These are phyloP conservation scores for Sporobolomyces phaffii DNA, from an alignment of 768 basidiomycete species.

Conservation along the genomic window DNA sequence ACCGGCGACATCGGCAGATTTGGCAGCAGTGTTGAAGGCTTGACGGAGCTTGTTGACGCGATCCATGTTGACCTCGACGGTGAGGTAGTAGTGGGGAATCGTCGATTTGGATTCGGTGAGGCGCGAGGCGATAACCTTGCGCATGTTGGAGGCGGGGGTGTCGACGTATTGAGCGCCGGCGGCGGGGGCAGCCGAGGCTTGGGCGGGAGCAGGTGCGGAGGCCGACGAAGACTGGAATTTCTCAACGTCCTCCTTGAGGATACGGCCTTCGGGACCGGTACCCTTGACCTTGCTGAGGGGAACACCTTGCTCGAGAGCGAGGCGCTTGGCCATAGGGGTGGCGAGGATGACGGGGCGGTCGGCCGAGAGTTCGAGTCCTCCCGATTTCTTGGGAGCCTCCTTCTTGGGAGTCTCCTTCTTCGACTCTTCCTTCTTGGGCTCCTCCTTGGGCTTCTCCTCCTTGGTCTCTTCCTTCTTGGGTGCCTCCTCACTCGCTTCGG, in stretches of 20 bases:
- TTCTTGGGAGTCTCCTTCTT: slow-evolving; percentile 18
- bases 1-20: slow-evolving; percentile 56
- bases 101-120: slow-evolving; percentile 89
- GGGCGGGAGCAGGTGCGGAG: slow-evolving; percentile 49
- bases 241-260: slow-evolving; percentile 90
- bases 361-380: slow-evolving; percentile 43
- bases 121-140: slow-evolving; percentile 82
- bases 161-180: slow-evolving; percentile 62
- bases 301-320: slow-evolving; percentile 88
- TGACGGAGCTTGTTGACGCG: slow-evolving; percentile 86
- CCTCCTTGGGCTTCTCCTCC: slow-evolving; percentile 22
- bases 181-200: slow-evolving; percentile 52
- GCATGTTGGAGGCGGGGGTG: slow-evolving; percentile 86
- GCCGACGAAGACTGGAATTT: slow-evolving; percentile 61
- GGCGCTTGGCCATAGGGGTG: slow-evolving; percentile 90
- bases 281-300: slow-evolving; percentile 86
- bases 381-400: slow-evolving; percentile 36
- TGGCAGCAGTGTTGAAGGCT: slow-evolving; percentile 69
- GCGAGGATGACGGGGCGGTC: slow-evolving; percentile 81
- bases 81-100: slow-evolving; percentile 95
- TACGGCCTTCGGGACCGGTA: slow-evolving; percentile 85
- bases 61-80: slow-evolving; percentile 93
- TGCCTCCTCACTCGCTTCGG: slow-evolving; percentile 38
- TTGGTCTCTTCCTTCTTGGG: slow-evolving; percentile 32
- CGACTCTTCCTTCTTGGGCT: slow-evolving; percentile 18